These are phyloP conservation scores for fission yeast (Schizosaccharomyces pombe) DNA, from an alignment of 805 yeast species.

Conservation along the genomic window DNA sequence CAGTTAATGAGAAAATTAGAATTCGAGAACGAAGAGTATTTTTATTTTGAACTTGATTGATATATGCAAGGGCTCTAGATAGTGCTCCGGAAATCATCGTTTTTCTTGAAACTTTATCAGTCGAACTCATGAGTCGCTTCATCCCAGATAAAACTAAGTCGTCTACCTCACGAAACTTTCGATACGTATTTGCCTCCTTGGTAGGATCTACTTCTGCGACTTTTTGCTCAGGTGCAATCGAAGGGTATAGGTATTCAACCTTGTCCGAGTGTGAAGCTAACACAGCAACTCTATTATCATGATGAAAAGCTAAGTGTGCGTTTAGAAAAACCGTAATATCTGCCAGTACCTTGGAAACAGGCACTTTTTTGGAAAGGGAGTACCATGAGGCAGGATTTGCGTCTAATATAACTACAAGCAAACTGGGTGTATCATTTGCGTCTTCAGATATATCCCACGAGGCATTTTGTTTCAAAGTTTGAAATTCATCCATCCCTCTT, in stretches of 20 bases:
- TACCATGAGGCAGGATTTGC: constrained; percentile 53
- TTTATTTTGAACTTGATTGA: constrained; percentile 23
- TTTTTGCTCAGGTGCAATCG: background rate
- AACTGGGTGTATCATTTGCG: constrained; percentile 47
- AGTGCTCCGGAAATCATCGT: constrained; percentile 48
- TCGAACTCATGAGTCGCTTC: background rate
- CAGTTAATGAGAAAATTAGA: constrained; percentile 39
- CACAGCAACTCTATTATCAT: constrained; percentile 62
- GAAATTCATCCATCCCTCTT: background rate
- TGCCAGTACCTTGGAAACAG: constrained; percentile 36
- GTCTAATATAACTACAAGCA: constrained; percentile 57
- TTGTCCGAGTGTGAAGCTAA: constrained; percentile 53
- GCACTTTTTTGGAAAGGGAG: constrained; percentile 14
- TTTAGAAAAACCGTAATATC: constrained; percentile 55
- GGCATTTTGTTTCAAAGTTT: background rate
- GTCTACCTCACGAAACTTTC: constrained; percentile 62
- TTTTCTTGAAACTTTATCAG: background rate
- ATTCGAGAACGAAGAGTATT: constrained; percentile 38
- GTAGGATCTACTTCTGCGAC: background rate
- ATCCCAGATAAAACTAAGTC: constrained; percentile 17
- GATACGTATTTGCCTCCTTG: constrained; percentile 29
- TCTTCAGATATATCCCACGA: background rate
- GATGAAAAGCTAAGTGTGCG: constrained; percentile 68
- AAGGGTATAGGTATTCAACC: constrained; percentile 48
- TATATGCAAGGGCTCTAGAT: constrained; percentile 57